phyloP scores from a whole-genome alignment of 257 asterid species.

The Prunella vulgaris region DNA sequence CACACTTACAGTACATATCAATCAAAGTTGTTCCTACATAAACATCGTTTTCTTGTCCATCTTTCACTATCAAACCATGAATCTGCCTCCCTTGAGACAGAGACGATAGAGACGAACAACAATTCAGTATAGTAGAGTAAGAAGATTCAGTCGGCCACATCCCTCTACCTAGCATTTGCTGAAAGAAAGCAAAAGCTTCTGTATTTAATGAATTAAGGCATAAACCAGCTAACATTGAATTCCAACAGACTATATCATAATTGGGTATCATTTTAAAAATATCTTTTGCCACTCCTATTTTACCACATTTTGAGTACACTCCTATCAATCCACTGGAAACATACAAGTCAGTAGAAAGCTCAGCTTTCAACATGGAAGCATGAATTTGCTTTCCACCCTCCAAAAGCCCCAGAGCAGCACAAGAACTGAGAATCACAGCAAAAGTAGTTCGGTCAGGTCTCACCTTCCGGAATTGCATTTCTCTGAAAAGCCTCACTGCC shows the following conservation, averaged over 20 bases:
- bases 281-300: conserved; percentile 39
- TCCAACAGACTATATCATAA: conserved; percentile 55
- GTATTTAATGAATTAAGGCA: conserved; percentile 40
- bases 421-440: conserved; percentile 57
- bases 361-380: conserved; percentile 38
- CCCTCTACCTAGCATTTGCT: conserved; percentile 41
- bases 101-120: conserved; percentile 49
- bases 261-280: conserved; percentile 40
- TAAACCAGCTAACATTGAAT: conserved; percentile 61
- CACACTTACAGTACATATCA: conserved; percentile 63
- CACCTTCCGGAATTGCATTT: conserved; percentile 54
- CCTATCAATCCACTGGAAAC: conserved; percentile 64
- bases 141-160: conserved; percentile 52
- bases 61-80: conserved; percentile 42
- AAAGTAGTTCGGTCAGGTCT: conserved; percentile 58
- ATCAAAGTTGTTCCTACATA: conserved; percentile 55
- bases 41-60: conserved; percentile 44
- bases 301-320: conserved; percentile 57
- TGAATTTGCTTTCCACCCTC: conserved; percentile 66
- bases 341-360: conserved; percentile 36
- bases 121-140: conserved; percentile 46
- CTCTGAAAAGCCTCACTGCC: conserved; percentile 51
- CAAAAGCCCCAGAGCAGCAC: conserved; percentile 47
- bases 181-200: conserved; percentile 48
- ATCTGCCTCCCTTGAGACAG: conserved; percentile 56